Evolutionary conservation across 2,329 filamentous ascomycete genomes (phyloP).

Genomic region (Colletotrichum aenigma): DNA sequence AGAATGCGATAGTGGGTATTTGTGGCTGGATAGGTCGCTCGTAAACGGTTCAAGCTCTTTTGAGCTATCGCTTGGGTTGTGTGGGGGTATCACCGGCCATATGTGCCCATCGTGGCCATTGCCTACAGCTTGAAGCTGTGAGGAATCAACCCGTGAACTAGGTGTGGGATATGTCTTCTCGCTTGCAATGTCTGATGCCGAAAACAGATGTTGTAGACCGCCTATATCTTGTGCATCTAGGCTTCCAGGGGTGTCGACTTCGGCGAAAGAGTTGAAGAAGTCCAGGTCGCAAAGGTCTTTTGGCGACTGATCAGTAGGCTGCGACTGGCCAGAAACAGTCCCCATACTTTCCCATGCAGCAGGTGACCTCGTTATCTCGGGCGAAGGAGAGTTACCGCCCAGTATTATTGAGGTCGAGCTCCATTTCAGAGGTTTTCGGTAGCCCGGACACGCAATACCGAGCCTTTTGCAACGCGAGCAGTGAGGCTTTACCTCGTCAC

Average conservation of each 20-base stretch:
- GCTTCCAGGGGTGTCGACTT: neutral
- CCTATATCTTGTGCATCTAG: neutral
- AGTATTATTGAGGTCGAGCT: neutral
- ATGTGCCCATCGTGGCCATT: neutral
- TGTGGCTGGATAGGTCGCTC: neutral
- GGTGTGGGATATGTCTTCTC: neutral
- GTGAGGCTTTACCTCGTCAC: neutral
- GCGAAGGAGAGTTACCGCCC: neutral
- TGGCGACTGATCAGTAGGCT: neutral
- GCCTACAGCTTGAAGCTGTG: neutral
- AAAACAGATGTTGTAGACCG: neutral
- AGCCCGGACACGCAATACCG: neutral
- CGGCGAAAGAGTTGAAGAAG: neutral
- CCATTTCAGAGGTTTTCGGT: neutral
- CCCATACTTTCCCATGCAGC: neutral
- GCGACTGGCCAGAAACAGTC: neutral
- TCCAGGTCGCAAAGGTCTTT: neutral
- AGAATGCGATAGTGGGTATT: neutral
- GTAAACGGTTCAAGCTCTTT: neutral
- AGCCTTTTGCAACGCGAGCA: neutral
- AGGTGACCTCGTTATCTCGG: neutral
- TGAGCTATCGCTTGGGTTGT: neutral
- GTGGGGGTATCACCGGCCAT: neutral
- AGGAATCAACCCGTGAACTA: neutral
- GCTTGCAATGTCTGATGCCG: neutral